These are phyloP conservation scores for Glycyrrhiza uralensis DNA, from an alignment of 306 rosid genomes.

Conservation along the genomic window DNA sequence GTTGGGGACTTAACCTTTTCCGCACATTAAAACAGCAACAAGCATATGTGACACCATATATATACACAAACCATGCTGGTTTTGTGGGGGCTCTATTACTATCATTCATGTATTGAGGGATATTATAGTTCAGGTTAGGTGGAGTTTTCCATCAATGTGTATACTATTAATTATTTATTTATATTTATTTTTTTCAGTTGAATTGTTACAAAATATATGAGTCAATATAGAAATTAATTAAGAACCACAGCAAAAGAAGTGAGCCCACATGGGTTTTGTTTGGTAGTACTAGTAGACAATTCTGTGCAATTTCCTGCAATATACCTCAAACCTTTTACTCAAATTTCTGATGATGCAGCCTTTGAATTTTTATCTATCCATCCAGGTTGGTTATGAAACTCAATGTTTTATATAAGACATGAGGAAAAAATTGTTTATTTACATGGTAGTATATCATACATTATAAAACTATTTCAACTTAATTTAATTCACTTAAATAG, in stretches of 20 bases:
- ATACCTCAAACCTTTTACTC: constrained; percentile 14
- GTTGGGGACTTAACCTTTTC: neutral
- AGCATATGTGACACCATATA: constrained; percentile 27
- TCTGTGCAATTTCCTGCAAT: constrained; percentile 18
- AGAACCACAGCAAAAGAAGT: neutral
- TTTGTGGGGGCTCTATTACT: constrained; percentile 20
- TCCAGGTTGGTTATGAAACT: neutral
- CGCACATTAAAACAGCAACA: neutral
- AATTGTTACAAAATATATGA: neutral
- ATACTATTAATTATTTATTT: neutral
- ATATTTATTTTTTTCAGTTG: neutral
- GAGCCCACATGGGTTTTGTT: constrained; percentile 29
- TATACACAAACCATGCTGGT: constrained; percentile 18
- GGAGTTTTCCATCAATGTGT: constrained; percentile 27
- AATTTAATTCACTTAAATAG: neutral
- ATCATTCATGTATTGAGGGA: constrained; percentile 4
- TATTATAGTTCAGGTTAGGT: constrained; percentile 16
- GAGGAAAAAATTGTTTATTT: neutral
- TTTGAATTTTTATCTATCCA: constrained; percentile 24
- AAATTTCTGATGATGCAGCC: neutral
- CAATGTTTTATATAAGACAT: neutral
- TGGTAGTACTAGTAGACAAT: constrained; percentile 19
- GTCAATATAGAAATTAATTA: constrained; percentile 11
- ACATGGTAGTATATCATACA: neutral
- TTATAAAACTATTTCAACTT: neutral